Base-by-base conservation (phyloP, 2,329 filamentous ascomycete genomes). In the Hypoxylon sp. region DNA sequence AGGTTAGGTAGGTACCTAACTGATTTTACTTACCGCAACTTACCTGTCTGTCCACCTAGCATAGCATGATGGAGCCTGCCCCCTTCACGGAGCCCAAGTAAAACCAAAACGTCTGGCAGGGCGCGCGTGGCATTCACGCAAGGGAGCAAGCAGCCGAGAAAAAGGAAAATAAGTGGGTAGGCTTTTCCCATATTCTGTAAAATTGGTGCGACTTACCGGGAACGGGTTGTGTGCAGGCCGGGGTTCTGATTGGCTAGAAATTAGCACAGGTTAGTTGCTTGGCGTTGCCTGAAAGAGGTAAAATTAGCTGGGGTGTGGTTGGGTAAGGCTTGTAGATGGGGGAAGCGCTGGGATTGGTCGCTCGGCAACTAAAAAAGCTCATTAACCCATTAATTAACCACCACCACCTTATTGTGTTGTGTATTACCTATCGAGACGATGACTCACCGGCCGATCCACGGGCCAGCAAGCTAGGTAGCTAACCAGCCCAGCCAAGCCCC, bases 391-490 rank as follows among this genome's bases (percentile, higher is more conserved):
- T 43, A 9, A n/a, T 36, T 43, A 10, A 43, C 28, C 28, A 30
- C 28, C 6, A 2, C 2, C 2, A 30, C 28, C 28, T 30, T 7
- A 30, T 30, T 30, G 6, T 30, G 28, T 30, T 7, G 7, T 43
- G 17, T 48, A 32, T 49, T 49, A 11, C 50, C 34, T n/a, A n/a
- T n/a, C n/a, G n/a, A n/a, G 48, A 59, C 68, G 65, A 68, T 70
- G 68, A 70, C 65, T 70, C 68, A 70, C 68, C 60, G 56, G 52
- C 55, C 51, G 62, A 62, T 56, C 65, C 65, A 65, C 65, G 46
- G 36, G 28, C 43, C 45, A 25, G 19, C 55, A 28, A 14, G n/a
- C 25, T 10, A 43, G 6, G 3, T 10, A 25, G 23, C 4, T 25
- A 25, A 6, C 28, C 28, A 51, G 46, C 25, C 50, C 10, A 25